Evolutionary conservation across 78 protist genomes (phyloP).

Genomic region (Capsaspora owczarzaki): DNA sequence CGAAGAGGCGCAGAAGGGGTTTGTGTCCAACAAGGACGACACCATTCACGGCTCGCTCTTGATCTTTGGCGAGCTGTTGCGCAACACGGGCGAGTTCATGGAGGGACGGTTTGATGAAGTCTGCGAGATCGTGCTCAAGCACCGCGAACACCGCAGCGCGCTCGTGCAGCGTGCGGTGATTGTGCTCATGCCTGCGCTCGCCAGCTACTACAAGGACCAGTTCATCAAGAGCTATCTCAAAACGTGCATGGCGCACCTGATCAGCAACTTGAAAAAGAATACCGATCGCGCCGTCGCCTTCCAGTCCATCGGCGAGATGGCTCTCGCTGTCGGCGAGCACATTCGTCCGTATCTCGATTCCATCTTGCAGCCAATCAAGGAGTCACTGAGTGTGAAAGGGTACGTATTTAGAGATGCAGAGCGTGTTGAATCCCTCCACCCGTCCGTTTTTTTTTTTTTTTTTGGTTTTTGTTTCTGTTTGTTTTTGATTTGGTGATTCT

Average conservation of each 20-base stretch:
- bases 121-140: slow-evolving; percentile 16
- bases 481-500: background rate
- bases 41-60: slow-evolving; percentile 34
- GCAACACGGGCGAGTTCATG: slow-evolving; percentile 5
- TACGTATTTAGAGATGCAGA: no score
- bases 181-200: slow-evolving; percentile 6
- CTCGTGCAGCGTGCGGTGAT: slow-evolving; percentile 16
- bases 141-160: slow-evolving; percentile 1
- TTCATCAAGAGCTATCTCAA: background rate
- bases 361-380: background rate
- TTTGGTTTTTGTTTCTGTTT: background rate
- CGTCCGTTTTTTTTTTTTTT: background rate
- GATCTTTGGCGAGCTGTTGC: slow-evolving; percentile 22
- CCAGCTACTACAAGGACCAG: background rate
- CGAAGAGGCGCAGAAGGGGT: slow-evolving; percentile 19
- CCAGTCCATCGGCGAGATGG: slow-evolving; percentile 24
- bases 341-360: background rate
- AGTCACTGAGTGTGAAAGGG: background rate
- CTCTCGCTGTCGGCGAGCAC: slow-evolving; percentile 2
- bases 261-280: background rate
- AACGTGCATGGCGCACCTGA: background rate
- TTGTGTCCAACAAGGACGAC: slow-evolving; percentile 10
- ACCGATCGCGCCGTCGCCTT: background rate
- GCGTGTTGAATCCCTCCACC: background rate
- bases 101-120: background rate